Percentiles rank a stretch among this genome's conserved stretches.
These are phyloP conservation scores for Phytopythium litorale DNA, from an alignment of 352 stramenopile genomes.

Conservation along the genomic window DNA sequence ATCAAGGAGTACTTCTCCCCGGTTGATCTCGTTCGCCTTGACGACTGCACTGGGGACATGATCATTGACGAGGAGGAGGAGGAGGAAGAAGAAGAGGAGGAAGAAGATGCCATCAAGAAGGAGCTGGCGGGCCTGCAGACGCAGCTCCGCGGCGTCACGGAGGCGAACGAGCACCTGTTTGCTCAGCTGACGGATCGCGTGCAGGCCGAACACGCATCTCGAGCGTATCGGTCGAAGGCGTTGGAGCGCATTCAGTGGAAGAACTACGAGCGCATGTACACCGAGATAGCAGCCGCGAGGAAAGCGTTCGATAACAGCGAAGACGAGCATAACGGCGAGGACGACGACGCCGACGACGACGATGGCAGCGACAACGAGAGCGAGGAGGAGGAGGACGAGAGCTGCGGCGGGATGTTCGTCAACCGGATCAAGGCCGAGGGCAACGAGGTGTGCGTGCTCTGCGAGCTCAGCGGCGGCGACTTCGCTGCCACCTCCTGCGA, in stretches of 20 bases:
- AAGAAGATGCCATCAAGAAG: constrained; percentile 42
- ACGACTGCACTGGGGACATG: constrained; percentile 36
- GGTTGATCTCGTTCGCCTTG: constrained; percentile 22
- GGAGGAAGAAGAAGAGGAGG: constrained; percentile 40
- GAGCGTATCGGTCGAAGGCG: constrained; percentile 39
- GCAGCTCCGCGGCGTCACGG: constrained; percentile 41
- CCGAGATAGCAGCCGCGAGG: constrained; percentile 36
- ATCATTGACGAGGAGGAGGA: constrained; percentile 35
- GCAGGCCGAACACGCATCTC: constrained; percentile 41
- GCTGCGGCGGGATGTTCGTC: constrained; percentile 68
- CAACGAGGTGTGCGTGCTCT: constrained; percentile 65
- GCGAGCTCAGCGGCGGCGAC: constrained; percentile 70
- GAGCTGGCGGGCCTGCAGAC: constrained; percentile 43
- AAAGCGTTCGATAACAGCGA: constrained; percentile 55
- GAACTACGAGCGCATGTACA: constrained; percentile 75
- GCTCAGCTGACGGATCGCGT: constrained; percentile 28
- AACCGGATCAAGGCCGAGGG: constrained; percentile 75
- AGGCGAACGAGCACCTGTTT: constrained; percentile 38
- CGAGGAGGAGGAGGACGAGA: constrained; percentile 53
- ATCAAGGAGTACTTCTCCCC: constrained; percentile 39
- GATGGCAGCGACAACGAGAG: constrained; percentile 18
- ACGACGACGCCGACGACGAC: constrained; percentile 11
- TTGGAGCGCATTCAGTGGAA: constrained; percentile 47
- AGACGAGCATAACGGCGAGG: constrained; percentile 25
- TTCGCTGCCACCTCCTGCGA: constrained; percentile 65